A percentile compares a stretch with the other conserved stretches of the same genome.
These are phyloP conservation scores for Candida ipomoeae DNA, from an alignment of 805 yeast species.

Conservation along the genomic window DNA sequence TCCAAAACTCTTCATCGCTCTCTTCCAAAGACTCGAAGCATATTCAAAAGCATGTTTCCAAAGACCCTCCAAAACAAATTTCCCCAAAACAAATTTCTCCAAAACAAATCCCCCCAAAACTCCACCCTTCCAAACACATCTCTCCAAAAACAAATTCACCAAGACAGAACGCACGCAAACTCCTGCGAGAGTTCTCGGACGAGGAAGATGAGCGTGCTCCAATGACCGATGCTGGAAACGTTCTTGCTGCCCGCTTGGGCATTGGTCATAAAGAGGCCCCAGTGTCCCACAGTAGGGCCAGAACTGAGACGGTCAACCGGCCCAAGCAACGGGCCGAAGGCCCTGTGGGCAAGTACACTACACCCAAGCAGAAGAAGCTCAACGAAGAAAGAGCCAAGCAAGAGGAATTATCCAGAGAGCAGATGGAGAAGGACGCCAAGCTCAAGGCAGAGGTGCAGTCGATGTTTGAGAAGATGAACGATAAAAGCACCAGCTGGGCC, in stretches of 20 bases:
- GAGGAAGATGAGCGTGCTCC: constrained; percentile 19
- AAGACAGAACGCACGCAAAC: not conserved
- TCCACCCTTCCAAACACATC: not conserved
- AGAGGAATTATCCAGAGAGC: constrained; percentile 6
- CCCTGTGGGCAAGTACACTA: constrained; percentile 6
- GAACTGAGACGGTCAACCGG: not conserved
- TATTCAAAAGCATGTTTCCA: too few relatives aligned
- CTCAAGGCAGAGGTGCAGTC: constrained; percentile 25
- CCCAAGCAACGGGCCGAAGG: not conserved
- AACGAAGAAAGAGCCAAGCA: constrained; percentile 7
- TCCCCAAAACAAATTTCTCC: not conserved
- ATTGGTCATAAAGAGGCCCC: not conserved
- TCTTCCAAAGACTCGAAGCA: too few relatives aligned
- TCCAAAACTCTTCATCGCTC: too few relatives aligned
- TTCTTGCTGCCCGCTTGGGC: constrained; percentile 31
- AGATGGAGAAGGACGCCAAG: constrained; percentile 17
- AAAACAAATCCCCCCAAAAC: not conserved
- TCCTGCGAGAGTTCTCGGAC: not conserved
- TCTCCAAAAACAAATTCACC: not conserved
- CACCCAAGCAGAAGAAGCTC: constrained; percentile 12
- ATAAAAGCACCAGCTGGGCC: constrained; percentile 31
- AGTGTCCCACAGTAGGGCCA: not conserved
- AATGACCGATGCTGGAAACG: constrained; percentile 29
- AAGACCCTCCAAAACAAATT: not conserved
- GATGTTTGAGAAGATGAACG: constrained; percentile 27